Percentiles rank a stretch among this genome's conserved stretches.
Evolutionary conservation across 2,329 filamentous ascomycete species (phyloP).

Genomic region (Arthrinium puccinioides): DNA sequence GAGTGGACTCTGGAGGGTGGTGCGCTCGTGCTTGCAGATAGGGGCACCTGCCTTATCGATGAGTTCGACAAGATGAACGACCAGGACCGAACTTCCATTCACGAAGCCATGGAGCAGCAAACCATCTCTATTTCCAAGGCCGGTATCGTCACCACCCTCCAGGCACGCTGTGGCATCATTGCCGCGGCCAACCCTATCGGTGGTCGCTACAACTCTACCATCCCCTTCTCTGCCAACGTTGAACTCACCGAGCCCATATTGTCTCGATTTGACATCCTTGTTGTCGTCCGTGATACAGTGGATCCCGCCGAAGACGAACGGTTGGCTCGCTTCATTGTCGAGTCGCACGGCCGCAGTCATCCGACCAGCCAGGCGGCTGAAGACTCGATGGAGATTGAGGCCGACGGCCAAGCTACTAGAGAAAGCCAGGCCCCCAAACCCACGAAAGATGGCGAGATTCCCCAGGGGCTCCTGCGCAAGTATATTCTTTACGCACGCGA

Average conservation of each 20-base stretch:
- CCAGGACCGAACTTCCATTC: constrained; percentile 93
- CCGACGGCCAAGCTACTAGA: constrained; percentile 34
- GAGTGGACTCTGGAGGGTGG: constrained; percentile 98
- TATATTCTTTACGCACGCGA: constrained; percentile 95
- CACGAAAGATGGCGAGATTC: constrained; percentile 61
- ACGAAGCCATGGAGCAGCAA: constrained; percentile 99
- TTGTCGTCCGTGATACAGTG: constrained; percentile 91
- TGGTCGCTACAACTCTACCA: constrained; percentile 92
- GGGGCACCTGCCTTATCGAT: constrained; percentile 92
- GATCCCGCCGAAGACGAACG: constrained; percentile 89
- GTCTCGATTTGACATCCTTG: constrained; percentile 96
- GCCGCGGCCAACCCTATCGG: constrained; percentile 95
- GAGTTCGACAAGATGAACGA: constrained; percentile 99
- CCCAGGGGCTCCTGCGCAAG: constrained; percentile 85
- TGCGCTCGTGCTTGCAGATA: constrained; percentile 88
- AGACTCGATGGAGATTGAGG: constrained; percentile 52
- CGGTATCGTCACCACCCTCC: constrained; percentile 93
- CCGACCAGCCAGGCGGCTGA: constrained; percentile 41
- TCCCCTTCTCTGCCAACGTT: constrained; percentile 93
- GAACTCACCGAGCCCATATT: constrained; percentile 95
- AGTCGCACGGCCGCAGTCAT: constrained; percentile 87
- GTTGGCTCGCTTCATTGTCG: constrained; percentile 88
- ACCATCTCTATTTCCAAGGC: constrained; percentile 99
- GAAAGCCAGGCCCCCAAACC: constrained; percentile 19
- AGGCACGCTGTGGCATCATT: constrained; percentile 92